These are phyloP conservation scores for Saccharomyces kudriavzevii DNA, from an alignment of 805 yeast genomes.

Conservation along the genomic window DNA sequence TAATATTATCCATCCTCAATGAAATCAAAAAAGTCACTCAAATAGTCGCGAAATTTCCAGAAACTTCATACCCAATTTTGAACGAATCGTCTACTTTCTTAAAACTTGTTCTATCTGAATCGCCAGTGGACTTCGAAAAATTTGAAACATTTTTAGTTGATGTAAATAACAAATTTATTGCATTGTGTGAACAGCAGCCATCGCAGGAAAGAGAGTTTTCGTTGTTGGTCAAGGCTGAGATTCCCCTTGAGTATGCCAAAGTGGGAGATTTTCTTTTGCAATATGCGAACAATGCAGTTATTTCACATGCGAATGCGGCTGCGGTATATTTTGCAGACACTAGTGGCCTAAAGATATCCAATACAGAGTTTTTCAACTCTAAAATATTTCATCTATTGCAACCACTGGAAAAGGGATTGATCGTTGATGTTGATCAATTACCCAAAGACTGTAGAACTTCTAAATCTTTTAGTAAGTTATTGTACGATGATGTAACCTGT, in stretches of 20 bases:
- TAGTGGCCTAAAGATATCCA: constrained; percentile 24
- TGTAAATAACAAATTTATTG: constrained; percentile 34
- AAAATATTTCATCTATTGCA: constrained; percentile 32
- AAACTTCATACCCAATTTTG: constrained; percentile 36
- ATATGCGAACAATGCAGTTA: constrained; percentile 21
- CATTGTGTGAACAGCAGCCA: constrained; percentile 26
- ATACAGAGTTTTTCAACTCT: constrained; percentile 26
- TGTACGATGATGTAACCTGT: constrained; percentile 29
- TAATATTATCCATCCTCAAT: constrained; percentile 56
- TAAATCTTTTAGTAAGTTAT: constrained; percentile 30
- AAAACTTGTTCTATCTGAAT: constrained; percentile 29
- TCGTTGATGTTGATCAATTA: constrained; percentile 55
- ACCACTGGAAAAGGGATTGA: constrained; percentile 30
- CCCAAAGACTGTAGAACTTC: constrained; percentile 21
- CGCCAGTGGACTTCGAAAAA: constrained; percentile 47
- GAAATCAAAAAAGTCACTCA: constrained; percentile 56
- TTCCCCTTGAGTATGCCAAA: constrained; percentile 38
- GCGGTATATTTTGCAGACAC: constrained; percentile 27
- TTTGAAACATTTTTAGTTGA: constrained; percentile 59
- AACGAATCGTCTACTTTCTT: constrained; percentile 29
- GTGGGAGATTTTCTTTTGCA: constrained; percentile 25
- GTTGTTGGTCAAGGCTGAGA: constrained; percentile 51
- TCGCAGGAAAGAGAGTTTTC: constrained; percentile 27
- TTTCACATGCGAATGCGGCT: constrained; percentile 26
- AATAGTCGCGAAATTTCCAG: constrained; percentile 48